These are phyloP conservation scores for Dendrostoma leiphaemia DNA, from an alignment of 2,329 filamentous ascomycete species.

Conservation along the genomic window DNA sequence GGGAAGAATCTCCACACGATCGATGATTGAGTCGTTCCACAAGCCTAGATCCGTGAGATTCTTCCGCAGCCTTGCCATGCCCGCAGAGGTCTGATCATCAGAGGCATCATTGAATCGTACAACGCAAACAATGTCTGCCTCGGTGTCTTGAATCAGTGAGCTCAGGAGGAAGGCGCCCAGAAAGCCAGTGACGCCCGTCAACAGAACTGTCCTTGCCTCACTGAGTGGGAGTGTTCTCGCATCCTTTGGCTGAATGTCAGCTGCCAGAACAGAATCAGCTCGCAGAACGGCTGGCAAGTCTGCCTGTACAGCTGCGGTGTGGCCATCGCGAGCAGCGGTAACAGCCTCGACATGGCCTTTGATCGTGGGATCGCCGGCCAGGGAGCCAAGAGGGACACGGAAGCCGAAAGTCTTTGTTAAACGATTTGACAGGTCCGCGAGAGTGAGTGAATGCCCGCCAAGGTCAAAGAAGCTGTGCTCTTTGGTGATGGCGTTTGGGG, in stretches of 20 bases:
- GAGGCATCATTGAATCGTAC: conserved; percentile 70
- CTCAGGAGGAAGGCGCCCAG: conserved; percentile 72
- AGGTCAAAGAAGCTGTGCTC: conserved; percentile 81
- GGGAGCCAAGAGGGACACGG: conserved; percentile 66
- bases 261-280: conserved; percentile 64
- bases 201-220: conserved; percentile 65
- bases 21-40: conserved; percentile 75
- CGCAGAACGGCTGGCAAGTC: conserved; percentile 69
- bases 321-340: conserved; percentile 67
- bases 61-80: conserved; percentile 69
- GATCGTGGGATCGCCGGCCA: conserved; percentile 70
- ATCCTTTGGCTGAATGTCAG: conserved; percentile 62
- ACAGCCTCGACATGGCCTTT: conserved; percentile 71
- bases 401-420: conserved; percentile 71
- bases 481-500: conserved; percentile 58
- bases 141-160: conserved; percentile 65
- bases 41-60: conserved; percentile 77
- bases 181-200: conserved; percentile 76
- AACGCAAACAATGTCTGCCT: conserved; percentile 68
- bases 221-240: conserved; percentile 57
- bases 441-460: conserved; percentile 72
- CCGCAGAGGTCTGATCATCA: conserved; percentile 61
- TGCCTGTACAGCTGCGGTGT: conserved; percentile 72
- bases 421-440: conserved; percentile 74
- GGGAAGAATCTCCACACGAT: conserved; percentile 72